Conservation (phyloP, 2,329 filamentous ascomycete species). For the Stagonosporopsis cucurbitacearum region DNA sequence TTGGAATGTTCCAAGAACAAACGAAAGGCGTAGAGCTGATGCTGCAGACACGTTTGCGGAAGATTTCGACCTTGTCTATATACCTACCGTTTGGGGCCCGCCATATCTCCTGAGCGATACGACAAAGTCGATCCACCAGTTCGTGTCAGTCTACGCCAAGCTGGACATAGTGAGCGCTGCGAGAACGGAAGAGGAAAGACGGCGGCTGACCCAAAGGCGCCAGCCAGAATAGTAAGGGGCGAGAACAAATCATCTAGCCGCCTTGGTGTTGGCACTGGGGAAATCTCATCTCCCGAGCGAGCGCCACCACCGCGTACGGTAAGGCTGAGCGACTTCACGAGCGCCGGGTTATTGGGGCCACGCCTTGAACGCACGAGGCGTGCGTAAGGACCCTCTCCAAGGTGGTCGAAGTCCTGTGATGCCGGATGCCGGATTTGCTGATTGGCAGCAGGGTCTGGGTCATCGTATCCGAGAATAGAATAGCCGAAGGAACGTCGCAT, state of each 20-base stretch:
- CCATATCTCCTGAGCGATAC: conserved; percentile 19
- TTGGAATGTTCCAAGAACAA: conserved; percentile 15
- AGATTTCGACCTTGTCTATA: conserved; percentile 9
- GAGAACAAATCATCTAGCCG: conserved; percentile 17
- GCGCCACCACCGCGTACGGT: conserved; percentile 14
- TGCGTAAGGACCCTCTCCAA: not conserved
- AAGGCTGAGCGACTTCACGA: conserved; percentile 15
- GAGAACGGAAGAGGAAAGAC: conserved; percentile 14
- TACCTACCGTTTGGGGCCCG: not conserved
- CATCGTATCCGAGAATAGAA: conserved; percentile 19
- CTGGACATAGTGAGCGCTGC: not conserved
- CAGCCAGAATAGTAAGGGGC: conserved; percentile 19
- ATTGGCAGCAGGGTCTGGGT: conserved; percentile 17
- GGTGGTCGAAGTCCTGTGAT: not conserved
- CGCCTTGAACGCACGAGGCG: conserved; percentile 7
- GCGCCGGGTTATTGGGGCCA: conserved; percentile 11
- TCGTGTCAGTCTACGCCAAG: conserved; percentile 15
- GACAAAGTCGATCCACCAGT: conserved; percentile 16
- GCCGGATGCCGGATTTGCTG: conserved; percentile 19
- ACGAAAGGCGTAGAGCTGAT: conserved; percentile 19
- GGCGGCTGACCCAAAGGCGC: conserved; percentile 14
- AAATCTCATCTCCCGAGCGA: conserved; percentile 18
- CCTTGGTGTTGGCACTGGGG: conserved; percentile 11
- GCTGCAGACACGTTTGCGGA: conserved; percentile 18
- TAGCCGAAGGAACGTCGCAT: conserved; percentile 19